Evolutionary conservation across 345 rosid species (phyloP).

Genomic region (Linum tenue): DNA sequence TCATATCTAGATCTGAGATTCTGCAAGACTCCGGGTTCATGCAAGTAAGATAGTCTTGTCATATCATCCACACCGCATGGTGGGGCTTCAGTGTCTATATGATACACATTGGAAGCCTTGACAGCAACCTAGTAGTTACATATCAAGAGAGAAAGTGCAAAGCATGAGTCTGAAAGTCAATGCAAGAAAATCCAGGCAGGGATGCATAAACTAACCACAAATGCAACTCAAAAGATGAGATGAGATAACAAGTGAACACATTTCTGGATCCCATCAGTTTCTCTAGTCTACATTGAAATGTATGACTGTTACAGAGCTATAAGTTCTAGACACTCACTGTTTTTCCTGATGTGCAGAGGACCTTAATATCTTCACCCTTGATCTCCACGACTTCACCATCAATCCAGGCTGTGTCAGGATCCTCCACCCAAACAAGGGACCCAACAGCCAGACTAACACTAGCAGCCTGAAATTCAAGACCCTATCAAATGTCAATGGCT

Average conservation of each 20-base stretch:
- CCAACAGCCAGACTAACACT: slow-evolving; percentile 50
- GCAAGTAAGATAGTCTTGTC: slow-evolving; percentile 97
- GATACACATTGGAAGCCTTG: slow-evolving; percentile 62
- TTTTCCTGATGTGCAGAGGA: slow-evolving; percentile 80
- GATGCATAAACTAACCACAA: neutral
- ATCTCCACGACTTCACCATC: slow-evolving; percentile 84
- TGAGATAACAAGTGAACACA: neutral
- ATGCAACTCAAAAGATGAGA: slow-evolving; percentile 1
- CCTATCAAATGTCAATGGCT: slow-evolving; percentile 17
- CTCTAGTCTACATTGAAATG: slow-evolving; percentile 3
- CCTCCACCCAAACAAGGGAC: slow-evolving; percentile 90
- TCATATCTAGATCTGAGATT: slow-evolving; percentile 94
- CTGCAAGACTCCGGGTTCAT: slow-evolving; percentile 95
- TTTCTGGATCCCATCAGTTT: slow-evolving; percentile 10
- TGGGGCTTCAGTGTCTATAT: slow-evolving; percentile 84
- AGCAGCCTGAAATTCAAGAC: slow-evolving; percentile 38
- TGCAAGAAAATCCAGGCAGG: slow-evolving; percentile 4
- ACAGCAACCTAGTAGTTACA: slow-evolving; percentile 45
- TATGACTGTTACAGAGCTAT: neutral
- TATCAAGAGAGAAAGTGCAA: slow-evolving; percentile 7
- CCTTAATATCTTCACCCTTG: slow-evolving; percentile 62
- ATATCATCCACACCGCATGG: slow-evolving; percentile 96
- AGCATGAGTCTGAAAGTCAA: neutral
- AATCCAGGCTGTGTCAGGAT: slow-evolving; percentile 77
- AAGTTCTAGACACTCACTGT: slow-evolving; percentile 41